phyloP scores from a whole-genome alignment of 805 yeast species.

The Wickerhamiella shivajii region DNA sequence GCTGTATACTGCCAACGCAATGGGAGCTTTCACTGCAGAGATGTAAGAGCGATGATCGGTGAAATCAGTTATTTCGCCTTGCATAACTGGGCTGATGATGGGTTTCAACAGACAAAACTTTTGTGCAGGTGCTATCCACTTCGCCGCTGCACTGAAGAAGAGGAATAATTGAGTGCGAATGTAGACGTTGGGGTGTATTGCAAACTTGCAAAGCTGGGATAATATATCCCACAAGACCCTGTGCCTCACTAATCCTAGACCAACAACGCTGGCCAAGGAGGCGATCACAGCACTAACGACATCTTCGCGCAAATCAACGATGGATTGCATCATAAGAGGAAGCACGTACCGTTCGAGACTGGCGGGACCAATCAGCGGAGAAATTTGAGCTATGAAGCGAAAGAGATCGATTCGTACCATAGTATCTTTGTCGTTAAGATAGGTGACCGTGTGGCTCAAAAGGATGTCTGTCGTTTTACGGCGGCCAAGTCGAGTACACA shows the following conservation, averaged over 20 bases:
- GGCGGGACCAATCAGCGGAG: slow-evolving; percentile 66
- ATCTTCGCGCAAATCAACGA: slow-evolving; percentile 66
- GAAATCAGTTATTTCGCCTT: slow-evolving; percentile 59
- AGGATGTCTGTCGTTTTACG: slow-evolving; percentile 81
- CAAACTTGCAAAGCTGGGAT: slow-evolving; percentile 36
- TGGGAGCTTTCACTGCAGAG: slow-evolving; percentile 45
- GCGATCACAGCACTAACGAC: slow-evolving; percentile 55
- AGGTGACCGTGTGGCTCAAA: slow-evolving; percentile 80
- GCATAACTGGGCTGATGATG: slow-evolving; percentile 56
- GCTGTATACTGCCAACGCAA: slow-evolving; percentile 50
- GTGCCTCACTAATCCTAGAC: slow-evolving; percentile 40
- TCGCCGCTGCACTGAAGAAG: slow-evolving; percentile 47
- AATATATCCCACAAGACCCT: slow-evolving; percentile 42
- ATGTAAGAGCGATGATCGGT: slow-evolving; percentile 52
- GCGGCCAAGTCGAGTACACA: slow-evolving; percentile 72
- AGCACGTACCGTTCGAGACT: slow-evolving; percentile 77
- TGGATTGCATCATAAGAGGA: slow-evolving; percentile 71
- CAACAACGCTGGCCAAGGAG: slow-evolving; percentile 40
- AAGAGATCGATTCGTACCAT: slow-evolving; percentile 58
- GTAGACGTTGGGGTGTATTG: slow-evolving; percentile 80
- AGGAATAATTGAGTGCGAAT: slow-evolving; percentile 55
- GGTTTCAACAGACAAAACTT: slow-evolving; percentile 74
- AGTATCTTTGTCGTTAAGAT: slow-evolving; percentile 64
- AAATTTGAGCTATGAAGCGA: slow-evolving; percentile 53
- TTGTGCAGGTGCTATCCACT: slow-evolving; percentile 59